phyloP scores from a whole-genome alignment of 306 rosid genomes.

The Cucumis melo region DNA sequence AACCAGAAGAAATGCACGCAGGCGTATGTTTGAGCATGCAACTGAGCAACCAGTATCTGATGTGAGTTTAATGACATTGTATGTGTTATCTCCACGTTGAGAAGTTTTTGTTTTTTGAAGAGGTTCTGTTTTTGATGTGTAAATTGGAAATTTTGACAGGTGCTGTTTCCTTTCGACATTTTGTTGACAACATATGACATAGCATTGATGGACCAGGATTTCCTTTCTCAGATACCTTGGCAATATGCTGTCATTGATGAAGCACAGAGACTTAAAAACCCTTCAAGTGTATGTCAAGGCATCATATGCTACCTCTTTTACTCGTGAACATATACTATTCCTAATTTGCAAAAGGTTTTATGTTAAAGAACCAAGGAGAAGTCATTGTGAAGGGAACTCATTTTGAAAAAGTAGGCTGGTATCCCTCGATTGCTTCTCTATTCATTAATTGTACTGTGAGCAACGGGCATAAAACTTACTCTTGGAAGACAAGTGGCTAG shows the following conservation, averaged over 20 bases:
- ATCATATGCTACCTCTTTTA: not conserved
- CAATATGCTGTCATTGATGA: slow-evolving; percentile 77
- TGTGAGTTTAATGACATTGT: slow-evolving; percentile 23
- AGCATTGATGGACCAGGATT: slow-evolving; percentile 78
- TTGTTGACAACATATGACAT: slow-evolving; percentile 84
- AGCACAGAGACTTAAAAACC: slow-evolving; percentile 93
- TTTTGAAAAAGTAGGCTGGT: not conserved
- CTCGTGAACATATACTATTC: not conserved
- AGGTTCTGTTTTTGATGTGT: slow-evolving; percentile 6
- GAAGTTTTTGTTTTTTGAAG: not conserved
- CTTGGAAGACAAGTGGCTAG: too few species aligned
- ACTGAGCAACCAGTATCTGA: slow-evolving; percentile 26
- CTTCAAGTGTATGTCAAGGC: slow-evolving; percentile 62
- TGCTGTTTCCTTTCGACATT: slow-evolving; percentile 58
- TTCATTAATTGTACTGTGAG: too few species aligned
- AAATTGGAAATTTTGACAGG: slow-evolving; percentile 35
- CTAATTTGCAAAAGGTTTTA: not conserved
- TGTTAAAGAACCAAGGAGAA: not conserved
- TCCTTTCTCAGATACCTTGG: slow-evolving; percentile 96
- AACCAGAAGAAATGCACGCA: slow-evolving; percentile 39
- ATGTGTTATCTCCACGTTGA: not conserved
- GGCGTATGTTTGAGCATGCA: slow-evolving; percentile 35
- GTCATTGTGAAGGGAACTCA: not conserved
- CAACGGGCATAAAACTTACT: too few species aligned
- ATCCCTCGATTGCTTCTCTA: too few species aligned